Evolutionary conservation across 768 basidiomycete species (phyloP).

Genomic region (Kwoniella shandongensis): DNA sequence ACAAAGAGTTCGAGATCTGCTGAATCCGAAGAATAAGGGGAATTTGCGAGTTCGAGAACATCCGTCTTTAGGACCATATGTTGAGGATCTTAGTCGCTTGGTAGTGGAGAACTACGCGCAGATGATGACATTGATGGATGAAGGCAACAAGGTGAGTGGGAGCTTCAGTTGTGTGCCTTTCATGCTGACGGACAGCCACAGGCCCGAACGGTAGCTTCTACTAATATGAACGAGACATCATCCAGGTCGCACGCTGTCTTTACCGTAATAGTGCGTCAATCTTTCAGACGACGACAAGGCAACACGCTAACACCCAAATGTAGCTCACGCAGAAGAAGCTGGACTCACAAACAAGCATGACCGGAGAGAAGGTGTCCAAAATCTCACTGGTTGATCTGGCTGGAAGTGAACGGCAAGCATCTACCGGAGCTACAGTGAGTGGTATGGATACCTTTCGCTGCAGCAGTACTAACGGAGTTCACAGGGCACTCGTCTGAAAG

Average conservation of each 20-base stretch:
- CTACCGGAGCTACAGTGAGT: constrained; percentile 80
- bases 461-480: constrained; percentile 4
- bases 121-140: constrained; percentile 99
- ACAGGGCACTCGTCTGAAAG: constrained; percentile 82
- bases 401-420: constrained; percentile 94
- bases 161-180: background rate
- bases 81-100: constrained; percentile 93
- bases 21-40: constrained; percentile 95
- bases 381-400: constrained; percentile 97
- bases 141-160: constrained; percentile 75
- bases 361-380: constrained; percentile 97
- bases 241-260: constrained; percentile 98
- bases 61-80: constrained; percentile 83
- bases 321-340: constrained; percentile 88
- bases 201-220: constrained; percentile 95
- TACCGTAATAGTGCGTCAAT: constrained; percentile 61
- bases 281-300: background rate
- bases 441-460: background rate
- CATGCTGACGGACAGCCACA: constrained; percentile 28
- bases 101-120: constrained; percentile 87
- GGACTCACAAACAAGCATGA: constrained; percentile 78
- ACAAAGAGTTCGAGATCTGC: constrained; percentile 85
- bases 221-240: constrained; percentile 99
- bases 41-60: constrained; percentile 97
- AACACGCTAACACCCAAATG: constrained; percentile 8